Percentiles rank a stretch among this genome's conserved stretches.
phyloP scores from a whole-genome alignment of 2,329 filamentous ascomycete species.

The Cladosporium sp. region DNA sequence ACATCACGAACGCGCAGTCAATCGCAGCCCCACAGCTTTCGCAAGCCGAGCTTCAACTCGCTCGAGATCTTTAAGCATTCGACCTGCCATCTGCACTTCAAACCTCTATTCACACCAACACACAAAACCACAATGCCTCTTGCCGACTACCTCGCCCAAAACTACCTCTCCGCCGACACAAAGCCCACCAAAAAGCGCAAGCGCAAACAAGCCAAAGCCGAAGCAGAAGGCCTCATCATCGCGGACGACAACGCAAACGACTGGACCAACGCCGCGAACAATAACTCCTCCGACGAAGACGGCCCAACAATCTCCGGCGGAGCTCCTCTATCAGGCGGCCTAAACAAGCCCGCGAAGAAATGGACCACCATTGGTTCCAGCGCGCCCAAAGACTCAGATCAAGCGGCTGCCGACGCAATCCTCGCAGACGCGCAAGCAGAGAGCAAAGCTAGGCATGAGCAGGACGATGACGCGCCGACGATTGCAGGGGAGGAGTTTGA shows the following conservation, averaged over 20 bases:
- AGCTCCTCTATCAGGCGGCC: slow-evolving; percentile 56
- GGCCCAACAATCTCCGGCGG: slow-evolving; percentile 43
- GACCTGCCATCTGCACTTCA: background rate
- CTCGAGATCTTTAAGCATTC: background rate
- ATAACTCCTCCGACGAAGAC: slow-evolving; percentile 55
- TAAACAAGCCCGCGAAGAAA: slow-evolving; percentile 61
- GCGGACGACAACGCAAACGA: slow-evolving; percentile 56
- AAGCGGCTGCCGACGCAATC: slow-evolving; percentile 60
- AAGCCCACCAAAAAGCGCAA: slow-evolving; percentile 57
- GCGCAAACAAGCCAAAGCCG: slow-evolving; percentile 42
- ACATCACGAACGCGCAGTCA: slow-evolving; percentile 1
- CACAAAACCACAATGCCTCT: slow-evolving; percentile 55
- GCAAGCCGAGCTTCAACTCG: slow-evolving; percentile 10
- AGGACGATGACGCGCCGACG: slow-evolving; percentile 50
- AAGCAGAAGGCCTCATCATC: slow-evolving; percentile 44
- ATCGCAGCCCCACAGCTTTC: background rate
- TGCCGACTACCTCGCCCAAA: slow-evolving; percentile 83
- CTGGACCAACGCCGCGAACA: slow-evolving; percentile 49
- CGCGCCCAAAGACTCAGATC: slow-evolving; percentile 52
- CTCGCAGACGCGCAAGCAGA: slow-evolving; percentile 38
- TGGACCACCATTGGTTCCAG: slow-evolving; percentile 72
- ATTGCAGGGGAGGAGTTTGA: slow-evolving; percentile 51
- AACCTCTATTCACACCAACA: background rate
- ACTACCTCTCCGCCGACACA: slow-evolving; percentile 75
- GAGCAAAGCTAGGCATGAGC: slow-evolving; percentile 30